phyloP scores from a whole-genome alignment of 257 asterid species.

The Solanum acaule region DNA sequence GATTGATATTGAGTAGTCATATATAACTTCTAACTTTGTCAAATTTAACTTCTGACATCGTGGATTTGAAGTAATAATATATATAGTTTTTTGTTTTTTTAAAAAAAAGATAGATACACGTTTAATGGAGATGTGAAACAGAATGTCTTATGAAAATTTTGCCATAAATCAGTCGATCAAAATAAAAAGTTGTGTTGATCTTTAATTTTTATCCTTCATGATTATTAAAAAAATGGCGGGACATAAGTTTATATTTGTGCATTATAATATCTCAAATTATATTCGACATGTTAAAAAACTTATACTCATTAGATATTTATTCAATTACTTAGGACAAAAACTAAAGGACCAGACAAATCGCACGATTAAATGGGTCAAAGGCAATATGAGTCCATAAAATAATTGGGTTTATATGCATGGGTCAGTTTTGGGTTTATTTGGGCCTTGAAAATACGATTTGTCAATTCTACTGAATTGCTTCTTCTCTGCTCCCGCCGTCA shows the following conservation, averaged over 20 bases:
- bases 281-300: neutral
- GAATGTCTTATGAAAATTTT: neutral
- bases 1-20: neutral
- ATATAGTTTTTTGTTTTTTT: neutral
- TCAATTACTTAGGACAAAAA: neutral
- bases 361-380: neutral
- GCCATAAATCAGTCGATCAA: rapidly evolving
- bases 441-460: neutral
- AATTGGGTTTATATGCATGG: neutral
- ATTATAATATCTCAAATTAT: neutral
- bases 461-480: neutral
- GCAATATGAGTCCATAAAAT: neutral
- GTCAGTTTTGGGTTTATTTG: neutral
- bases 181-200: neutral
- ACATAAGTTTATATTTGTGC: neutral
- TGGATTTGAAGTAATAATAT: neutral
- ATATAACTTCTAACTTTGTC: neutral
- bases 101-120: neutral
- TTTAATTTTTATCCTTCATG: neutral
- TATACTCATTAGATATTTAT: neutral
- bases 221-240: rapidly evolving
- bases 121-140: neutral
- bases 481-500: neutral
- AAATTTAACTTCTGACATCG: neutral
- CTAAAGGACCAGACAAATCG: neutral